Evolutionary conservation across 1,284 basidiomycete genomes (phyloP).

Genomic region (Neonothopanus nambi): DNA sequence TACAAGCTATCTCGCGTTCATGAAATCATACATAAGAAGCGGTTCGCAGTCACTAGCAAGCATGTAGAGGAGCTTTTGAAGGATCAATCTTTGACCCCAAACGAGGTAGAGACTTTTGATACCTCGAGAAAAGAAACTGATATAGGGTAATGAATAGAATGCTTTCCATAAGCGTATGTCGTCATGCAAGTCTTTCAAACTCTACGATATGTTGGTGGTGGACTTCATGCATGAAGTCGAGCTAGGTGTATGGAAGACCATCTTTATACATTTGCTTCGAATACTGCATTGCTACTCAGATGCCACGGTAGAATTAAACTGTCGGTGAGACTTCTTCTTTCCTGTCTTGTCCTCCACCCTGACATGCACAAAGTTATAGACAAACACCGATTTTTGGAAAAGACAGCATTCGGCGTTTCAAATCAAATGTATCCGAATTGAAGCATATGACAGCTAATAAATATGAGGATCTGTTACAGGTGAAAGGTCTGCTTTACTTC

Average conservation of each 20-base stretch:
- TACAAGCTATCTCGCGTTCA: background rate
- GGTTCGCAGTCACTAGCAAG: background rate
- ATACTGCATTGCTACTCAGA: conserved; percentile 20
- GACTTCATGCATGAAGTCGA: conserved; percentile 30
- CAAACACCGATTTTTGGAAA: conserved; percentile 19
- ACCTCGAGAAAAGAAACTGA: conserved; percentile 1
- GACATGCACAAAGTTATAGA: background rate
- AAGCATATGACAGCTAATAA: conserved; percentile 24
- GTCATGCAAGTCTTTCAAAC: conserved; percentile 20
- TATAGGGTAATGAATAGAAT: too few relatives aligned
- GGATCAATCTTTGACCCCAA: conserved; percentile 1
- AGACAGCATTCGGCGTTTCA: conserved; percentile 22
- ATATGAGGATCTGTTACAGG: conserved; percentile 29
- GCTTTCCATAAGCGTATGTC: too few relatives aligned
- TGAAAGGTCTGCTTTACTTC: conserved; percentile 19
- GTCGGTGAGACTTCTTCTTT: conserved; percentile 5
- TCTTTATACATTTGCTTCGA: conserved; percentile 27
- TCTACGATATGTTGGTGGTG: conserved; percentile 20
- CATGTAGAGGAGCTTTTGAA: conserved; percentile 7
- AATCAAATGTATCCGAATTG: conserved; percentile 21
- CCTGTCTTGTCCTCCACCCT: background rate
- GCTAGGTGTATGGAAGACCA: conserved; percentile 28
- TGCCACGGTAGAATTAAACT: conserved; percentile 13
- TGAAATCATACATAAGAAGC: conserved; percentile 1
- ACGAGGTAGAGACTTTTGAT: background rate